A percentile compares a stretch with the other conserved stretches of the same genome.
These are phyloP conservation scores for Coprinopsis sp. DNA, from an alignment of 768 basidiomycete species.

Conservation along the genomic window DNA sequence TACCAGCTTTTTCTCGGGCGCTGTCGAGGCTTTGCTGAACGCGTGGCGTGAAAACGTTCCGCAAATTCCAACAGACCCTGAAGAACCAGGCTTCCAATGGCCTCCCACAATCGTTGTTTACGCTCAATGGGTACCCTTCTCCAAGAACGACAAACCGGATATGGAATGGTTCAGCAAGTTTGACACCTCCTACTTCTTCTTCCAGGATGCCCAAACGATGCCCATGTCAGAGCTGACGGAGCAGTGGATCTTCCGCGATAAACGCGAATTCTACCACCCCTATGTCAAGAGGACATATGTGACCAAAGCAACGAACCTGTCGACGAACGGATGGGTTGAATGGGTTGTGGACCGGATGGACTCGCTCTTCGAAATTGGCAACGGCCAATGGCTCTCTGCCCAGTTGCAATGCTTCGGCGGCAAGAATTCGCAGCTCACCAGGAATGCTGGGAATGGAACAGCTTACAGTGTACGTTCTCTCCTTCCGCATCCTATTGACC, in stretches of 20 bases:
- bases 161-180: conserved; percentile 8
- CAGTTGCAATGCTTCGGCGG: too few species aligned
- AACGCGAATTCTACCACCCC: conserved; percentile 9
- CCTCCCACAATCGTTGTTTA: conserved; percentile 6
- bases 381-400: too few species aligned
- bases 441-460: conserved; percentile 9
- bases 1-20: conserved; percentile 1
- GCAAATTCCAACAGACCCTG: conserved; percentile 9
- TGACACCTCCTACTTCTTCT: not conserved
- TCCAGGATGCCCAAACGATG: too few species aligned
- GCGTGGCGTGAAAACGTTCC: conserved; percentile 3
- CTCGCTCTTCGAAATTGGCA: not conserved
- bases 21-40: conserved; percentile 6
- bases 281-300: conserved; percentile 12
- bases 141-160: conserved; percentile 7
- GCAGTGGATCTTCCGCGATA: conserved; percentile 10
- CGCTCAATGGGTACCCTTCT: too few species aligned
- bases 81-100: conserved; percentile 4
- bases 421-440: too few species aligned
- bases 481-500: too few species aligned
- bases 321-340: conserved; percentile 9
- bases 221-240: conserved; percentile 12
- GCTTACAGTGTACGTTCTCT: conserved; percentile 1
- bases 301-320: too few species aligned
- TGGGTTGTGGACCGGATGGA: conserved; percentile 9